Evolutionary conservation across 2,329 filamentous ascomycete species (phyloP), one percentile per base, ranked within the genome.

Genomic region (Aspergillus candidus): DNA sequence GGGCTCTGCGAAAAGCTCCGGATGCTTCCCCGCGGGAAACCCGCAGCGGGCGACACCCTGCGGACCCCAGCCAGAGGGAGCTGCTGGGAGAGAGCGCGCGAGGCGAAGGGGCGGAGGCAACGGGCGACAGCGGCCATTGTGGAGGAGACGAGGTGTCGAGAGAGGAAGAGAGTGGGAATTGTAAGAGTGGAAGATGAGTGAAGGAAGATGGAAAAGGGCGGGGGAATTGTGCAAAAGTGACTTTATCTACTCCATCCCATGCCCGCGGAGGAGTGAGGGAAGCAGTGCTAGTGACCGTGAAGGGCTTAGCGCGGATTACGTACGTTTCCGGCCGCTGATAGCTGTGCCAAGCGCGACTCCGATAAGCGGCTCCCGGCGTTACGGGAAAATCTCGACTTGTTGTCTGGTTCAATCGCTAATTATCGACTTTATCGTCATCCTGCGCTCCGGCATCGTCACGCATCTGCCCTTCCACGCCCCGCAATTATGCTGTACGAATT

Each of bases 401-500:
- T 40, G 43, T 35, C 37, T 47, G 40, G 22, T 27, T 27, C 7
- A 18, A 4, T 18, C 6, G 3, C 10, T 27, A 10, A 10, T 27
- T 3, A 3, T 27, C 22, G 22, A 8, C 22, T 6, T 27, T 27
- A 7, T 27, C 6, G 22, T 10, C 8, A 27, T 10, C 22, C 22
- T 27, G 22, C 22, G 22, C 22, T 27, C 22, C 22, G 22, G 6
- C 6, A 27, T 27, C 8, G 22, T 27, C 22, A 27, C 22, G 5
- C 22, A 10, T 27, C 22, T 10, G 22, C 6, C 22, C 22, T 27
- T 27, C 8, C 6, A 27, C 22, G 22, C 22, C 22, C 22, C 22
- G 6, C 22, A 27, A 27, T 10, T 27, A 96, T 98, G 93, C 75
- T 98, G 72, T 98, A 98, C 77, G 93, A 98, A 75, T 76, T 97